Percentiles rank a stretch among this genome's conserved stretches.
These are phyloP conservation scores for Thozetella sp. DNA, from an alignment of 495 filamentous ascomycete genomes.

Conservation along the genomic window DNA sequence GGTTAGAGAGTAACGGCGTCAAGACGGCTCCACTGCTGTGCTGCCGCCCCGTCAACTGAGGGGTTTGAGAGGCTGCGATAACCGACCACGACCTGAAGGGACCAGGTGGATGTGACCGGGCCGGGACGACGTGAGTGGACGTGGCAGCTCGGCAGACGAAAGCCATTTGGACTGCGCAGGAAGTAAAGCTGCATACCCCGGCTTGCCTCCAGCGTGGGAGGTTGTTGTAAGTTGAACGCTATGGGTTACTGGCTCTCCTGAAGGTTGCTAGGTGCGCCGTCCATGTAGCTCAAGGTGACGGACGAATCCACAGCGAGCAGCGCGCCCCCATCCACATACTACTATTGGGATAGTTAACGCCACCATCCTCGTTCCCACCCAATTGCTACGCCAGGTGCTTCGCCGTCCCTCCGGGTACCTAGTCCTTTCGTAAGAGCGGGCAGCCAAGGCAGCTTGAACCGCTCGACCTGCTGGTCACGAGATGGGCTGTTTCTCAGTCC, in stretches of 20 bases:
- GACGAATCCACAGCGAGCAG: not conserved
- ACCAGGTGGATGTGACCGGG: not conserved
- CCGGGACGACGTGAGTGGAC: no score
- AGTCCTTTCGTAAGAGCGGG: not conserved
- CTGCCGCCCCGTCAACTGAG: not conserved
- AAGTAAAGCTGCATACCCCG: no score
- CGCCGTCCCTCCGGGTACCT: not conserved
- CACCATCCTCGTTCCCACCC: not conserved
- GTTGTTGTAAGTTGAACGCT: no score
- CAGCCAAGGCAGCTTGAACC: not conserved
- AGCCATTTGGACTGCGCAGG: no score
- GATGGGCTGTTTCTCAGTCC: not conserved
- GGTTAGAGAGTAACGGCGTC: not conserved
- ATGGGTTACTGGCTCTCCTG: no score
- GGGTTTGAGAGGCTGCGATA: not conserved
- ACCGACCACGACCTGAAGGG: constrained; percentile 1
- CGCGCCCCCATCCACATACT: not conserved
- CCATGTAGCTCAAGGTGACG: not conserved
- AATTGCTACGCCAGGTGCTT: not conserved
- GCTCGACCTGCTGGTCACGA: not conserved
- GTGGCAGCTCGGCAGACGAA: no score
- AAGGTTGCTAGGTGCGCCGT: not conserved
- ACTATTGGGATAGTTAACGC: not conserved
- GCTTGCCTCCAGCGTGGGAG: no score
- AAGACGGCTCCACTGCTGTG: not conserved